Evolutionary conservation across 1,284 basidiomycete species (phyloP).

Genomic region (Rhodotorula sp.): DNA sequence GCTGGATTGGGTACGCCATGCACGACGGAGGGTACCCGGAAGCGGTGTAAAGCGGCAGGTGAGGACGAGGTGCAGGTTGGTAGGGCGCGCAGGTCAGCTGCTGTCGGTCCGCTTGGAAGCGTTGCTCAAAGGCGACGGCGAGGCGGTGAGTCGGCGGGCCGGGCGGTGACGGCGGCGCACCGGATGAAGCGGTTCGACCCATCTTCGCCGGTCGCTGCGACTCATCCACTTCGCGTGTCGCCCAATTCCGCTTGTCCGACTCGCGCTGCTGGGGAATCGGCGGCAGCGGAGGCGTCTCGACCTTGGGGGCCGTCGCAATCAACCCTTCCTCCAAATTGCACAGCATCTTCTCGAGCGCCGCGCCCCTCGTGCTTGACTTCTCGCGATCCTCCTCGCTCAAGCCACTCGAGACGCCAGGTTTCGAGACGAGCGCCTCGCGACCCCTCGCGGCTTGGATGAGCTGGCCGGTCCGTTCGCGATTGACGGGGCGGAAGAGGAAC

Average conservation of each 20-base stretch:
- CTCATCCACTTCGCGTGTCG: neutral
- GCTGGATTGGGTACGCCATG: no score
- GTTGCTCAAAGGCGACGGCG: no score
- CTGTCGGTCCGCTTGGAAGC: no score
- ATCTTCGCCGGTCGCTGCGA: neutral
- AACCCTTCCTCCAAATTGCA: neutral
- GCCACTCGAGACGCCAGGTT: neutral
- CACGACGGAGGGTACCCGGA: no score
- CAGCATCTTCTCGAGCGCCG: neutral
- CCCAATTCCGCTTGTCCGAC: no score
- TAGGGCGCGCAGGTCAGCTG: no score
- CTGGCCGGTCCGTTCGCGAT: conserved; percentile 13
- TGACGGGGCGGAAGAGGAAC: conserved; percentile 12
- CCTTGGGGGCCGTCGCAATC: no score
- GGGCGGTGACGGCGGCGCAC: no score
- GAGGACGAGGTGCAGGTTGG: no score
- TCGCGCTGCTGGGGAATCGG: neutral
- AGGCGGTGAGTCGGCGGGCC: no score
- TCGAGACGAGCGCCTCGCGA: neutral
- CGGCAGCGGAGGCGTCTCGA: neutral
- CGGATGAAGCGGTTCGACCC: no score
- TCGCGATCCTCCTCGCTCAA: neutral
- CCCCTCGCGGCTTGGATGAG: conserved; percentile 21
- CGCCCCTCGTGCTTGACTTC: neutral
- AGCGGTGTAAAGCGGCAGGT: no score